These are phyloP conservation scores for Handroanthus guayacan DNA, from an alignment of 257 asterid genomes.

Conservation along the genomic window DNA sequence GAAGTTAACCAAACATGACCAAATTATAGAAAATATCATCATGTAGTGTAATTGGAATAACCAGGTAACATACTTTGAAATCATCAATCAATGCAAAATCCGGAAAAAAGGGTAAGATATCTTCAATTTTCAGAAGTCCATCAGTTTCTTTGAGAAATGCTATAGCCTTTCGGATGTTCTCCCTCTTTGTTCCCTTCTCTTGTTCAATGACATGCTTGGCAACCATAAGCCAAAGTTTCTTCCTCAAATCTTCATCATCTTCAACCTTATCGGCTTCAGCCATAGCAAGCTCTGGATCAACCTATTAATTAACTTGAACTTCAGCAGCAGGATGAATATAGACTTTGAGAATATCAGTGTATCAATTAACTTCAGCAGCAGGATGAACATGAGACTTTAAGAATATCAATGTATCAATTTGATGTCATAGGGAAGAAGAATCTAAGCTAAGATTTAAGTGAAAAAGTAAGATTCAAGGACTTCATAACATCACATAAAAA, in stretches of 20 bases:
- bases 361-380: conserved; percentile 35
- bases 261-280: conserved; percentile 96
- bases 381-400: neutral
- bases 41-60: neutral
- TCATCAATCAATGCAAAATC: conserved; percentile 97
- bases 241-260: conserved; percentile 76
- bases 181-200: conserved; percentile 98
- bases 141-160: conserved; percentile 99
- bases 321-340: conserved; percentile 23
- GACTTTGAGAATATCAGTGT: neutral
- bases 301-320: conserved; percentile 52
- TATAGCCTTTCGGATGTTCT: conserved; percentile 94
- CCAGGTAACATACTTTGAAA: conserved; percentile 68
- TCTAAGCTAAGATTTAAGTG: conserved; percentile 14
- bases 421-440: conserved; percentile 19
- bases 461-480: neutral
- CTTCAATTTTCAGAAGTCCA: conserved; percentile 96
- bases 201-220: conserved; percentile 96
- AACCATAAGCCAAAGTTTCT: conserved; percentile 97
- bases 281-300: conserved; percentile 98
- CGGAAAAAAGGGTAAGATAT: conserved; percentile 94
- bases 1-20: neutral
- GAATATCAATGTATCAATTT: neutral
- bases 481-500: conserved; percentile 11
- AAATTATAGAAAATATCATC: conserved; percentile 24